Evolutionary conservation across 257 asterid genomes (phyloP).

Genomic region (Solanum habrochaites): DNA sequence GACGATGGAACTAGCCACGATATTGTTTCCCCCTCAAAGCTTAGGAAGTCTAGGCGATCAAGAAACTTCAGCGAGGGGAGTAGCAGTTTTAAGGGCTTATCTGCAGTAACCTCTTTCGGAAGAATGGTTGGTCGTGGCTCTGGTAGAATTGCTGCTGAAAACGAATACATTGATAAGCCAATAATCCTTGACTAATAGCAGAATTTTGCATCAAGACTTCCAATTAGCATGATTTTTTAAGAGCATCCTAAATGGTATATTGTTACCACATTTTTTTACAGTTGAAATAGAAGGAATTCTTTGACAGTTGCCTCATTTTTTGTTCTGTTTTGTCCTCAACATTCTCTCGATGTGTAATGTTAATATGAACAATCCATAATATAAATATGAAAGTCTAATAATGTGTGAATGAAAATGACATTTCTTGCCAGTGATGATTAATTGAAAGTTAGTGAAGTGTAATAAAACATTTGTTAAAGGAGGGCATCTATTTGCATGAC

Average conservation of each 20-base stretch:
- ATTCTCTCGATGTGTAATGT: background rate
- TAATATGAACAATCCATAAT: background rate
- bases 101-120: constrained; percentile 66
- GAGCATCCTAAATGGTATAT: background rate
- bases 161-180: constrained; percentile 63
- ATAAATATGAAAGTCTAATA: background rate
- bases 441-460: background rate
- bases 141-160: constrained; percentile 42
- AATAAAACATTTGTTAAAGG: background rate
- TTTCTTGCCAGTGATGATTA: background rate
- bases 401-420: background rate
- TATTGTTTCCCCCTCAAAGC: constrained; percentile 30
- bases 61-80: constrained; percentile 76
- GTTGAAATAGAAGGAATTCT: constrained; percentile 22
- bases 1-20: constrained; percentile 32
- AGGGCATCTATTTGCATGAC: background rate
- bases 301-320: constrained; percentile 1
- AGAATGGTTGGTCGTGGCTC: constrained; percentile 67
- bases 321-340: background rate
- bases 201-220: background rate
- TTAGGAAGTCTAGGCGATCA: constrained; percentile 55
- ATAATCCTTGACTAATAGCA: constrained; percentile 27
- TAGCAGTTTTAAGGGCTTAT: constrained; percentile 80
- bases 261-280: background rate
- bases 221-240: background rate